Percentiles rank a stretch among this genome's conserved stretches.
These are phyloP conservation scores for Escallonia rubra DNA, from an alignment of 129 eudicot species.

Conservation along the genomic window DNA sequence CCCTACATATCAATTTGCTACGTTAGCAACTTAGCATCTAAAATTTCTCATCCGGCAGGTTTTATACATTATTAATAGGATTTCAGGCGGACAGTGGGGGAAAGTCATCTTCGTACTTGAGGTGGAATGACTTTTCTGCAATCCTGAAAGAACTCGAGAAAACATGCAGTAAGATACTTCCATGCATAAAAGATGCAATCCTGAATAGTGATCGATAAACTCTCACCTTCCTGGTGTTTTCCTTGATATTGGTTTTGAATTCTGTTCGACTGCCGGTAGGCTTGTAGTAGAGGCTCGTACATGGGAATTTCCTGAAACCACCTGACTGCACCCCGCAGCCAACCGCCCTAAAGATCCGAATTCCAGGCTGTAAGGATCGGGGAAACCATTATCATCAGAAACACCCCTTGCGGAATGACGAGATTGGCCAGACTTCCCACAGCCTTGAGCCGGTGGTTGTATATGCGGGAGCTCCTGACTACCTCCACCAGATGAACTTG, in stretches of 20 bases:
- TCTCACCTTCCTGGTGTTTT: conserved; percentile 36
- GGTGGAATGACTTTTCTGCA: conserved; percentile 42
- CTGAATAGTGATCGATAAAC: neutral
- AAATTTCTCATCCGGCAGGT: too few species aligned
- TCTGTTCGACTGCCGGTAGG: conserved; percentile 7
- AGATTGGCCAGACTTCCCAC: conserved; percentile 21
- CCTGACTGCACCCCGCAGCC: conserved; percentile 1
- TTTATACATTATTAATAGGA: neutral
- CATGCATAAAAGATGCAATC: too few species aligned
- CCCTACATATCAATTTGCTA: neutral
- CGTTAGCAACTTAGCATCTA: neutral
- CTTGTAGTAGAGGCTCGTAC: conserved; percentile 9
- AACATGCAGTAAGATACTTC: too few species aligned
- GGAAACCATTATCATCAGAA: conserved; percentile 14
- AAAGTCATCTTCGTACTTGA: conserved; percentile 78
- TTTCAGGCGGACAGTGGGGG: conserved; percentile 65
- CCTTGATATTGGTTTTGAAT: conserved; percentile 2
- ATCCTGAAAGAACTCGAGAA: conserved; percentile 39
- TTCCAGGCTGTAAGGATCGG: conserved; percentile 26
- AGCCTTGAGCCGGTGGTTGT: conserved; percentile 24
- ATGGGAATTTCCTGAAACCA: conserved; percentile 9
- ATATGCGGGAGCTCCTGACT: conserved; percentile 19
- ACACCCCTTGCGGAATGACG: neutral
- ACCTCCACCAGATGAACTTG: conserved; percentile 12
- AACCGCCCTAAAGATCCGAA: conserved; percentile 53